Percentiles rank a stretch among this genome's conserved stretches.
phyloP scores from a whole-genome alignment of 331 rosid species.

The Malus hybrid region DNA sequence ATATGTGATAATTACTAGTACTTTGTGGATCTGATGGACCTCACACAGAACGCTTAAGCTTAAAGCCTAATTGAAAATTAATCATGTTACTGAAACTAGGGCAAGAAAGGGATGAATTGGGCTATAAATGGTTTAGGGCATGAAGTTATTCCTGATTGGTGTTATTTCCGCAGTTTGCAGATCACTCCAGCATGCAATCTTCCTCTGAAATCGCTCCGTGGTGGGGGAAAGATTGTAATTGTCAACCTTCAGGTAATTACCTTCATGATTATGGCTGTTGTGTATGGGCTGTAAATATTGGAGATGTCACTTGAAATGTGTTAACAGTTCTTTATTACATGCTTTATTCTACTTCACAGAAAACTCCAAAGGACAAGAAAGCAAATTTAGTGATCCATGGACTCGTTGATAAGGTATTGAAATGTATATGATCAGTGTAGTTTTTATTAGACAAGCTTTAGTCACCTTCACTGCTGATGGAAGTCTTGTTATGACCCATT shows the following conservation, averaged over 20 bases:
- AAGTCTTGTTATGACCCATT: background rate
- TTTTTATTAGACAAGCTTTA: background rate
- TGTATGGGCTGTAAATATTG: background rate
- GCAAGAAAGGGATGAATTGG: background rate
- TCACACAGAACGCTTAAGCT: background rate
- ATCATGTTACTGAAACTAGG: background rate
- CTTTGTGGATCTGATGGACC: background rate
- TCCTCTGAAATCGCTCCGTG: slow-evolving; percentile 84
- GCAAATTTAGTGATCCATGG: slow-evolving; percentile 90
- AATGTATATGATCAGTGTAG: background rate
- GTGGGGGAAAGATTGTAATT: slow-evolving; percentile 92
- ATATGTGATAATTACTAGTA: background rate
- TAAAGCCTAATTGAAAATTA: background rate
- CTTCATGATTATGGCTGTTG: background rate
- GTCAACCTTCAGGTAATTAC: slow-evolving; percentile 85
- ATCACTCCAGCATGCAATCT: slow-evolving; percentile 99
- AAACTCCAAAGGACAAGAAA: slow-evolving; percentile 96
- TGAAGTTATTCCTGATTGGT: background rate
- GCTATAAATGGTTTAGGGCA: background rate
- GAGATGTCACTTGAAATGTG: background rate
- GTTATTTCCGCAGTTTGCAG: slow-evolving; percentile 65
- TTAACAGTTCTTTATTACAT: background rate
- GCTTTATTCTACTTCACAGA: slow-evolving; percentile 43
- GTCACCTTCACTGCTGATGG: background rate
- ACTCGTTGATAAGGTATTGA: slow-evolving; percentile 80